Percentiles rank a stretch among this genome's conserved stretches.
phyloP scores from a whole-genome alignment of 495 filamentous ascomycete genomes.

The Trichoderma gamsii region DNA sequence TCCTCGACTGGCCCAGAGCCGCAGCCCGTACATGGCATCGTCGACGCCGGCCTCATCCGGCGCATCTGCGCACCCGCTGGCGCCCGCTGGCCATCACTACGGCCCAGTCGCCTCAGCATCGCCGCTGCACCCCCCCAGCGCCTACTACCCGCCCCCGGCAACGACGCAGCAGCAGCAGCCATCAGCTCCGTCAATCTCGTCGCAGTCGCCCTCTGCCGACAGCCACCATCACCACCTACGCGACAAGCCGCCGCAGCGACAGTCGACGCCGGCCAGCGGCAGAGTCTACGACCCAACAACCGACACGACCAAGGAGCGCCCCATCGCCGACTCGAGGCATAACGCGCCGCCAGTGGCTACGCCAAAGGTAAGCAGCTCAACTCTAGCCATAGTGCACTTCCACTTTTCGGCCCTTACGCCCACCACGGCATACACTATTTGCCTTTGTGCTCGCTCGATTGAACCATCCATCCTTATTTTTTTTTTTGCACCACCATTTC shows the following conservation, averaged over 20 bases:
- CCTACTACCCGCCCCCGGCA: constrained; percentile 20
- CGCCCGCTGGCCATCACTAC: constrained; percentile 12
- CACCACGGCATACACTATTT: not conserved
- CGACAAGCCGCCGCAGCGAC: constrained; percentile 30
- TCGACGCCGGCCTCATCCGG: not conserved
- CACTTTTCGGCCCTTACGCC: constrained; percentile 18
- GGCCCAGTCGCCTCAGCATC: not conserved
- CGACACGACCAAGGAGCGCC: constrained; percentile 42
- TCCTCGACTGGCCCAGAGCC: not conserved
- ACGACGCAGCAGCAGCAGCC: too few species aligned
- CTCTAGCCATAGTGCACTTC: constrained; percentile 3
- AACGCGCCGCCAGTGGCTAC: constrained; percentile 31
- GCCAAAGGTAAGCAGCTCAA: constrained; percentile 33
- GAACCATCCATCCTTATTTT: constrained; percentile 16
- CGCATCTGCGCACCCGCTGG: constrained; percentile 7
- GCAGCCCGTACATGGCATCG: constrained; percentile 14
- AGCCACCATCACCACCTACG: constrained; percentile 20
- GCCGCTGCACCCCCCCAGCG: constrained; percentile 17
- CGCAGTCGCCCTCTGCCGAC: constrained; percentile 10
- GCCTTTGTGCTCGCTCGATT: constrained; percentile 15
- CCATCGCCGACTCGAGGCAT: constrained; percentile 36
- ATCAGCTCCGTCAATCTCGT: constrained; percentile 15
- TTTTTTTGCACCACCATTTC: constrained; percentile 5
- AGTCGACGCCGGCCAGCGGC: constrained; percentile 25
- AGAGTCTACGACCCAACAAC: constrained; percentile 54